A percentile compares a stretch with the other conserved stretches of the same genome.
These are phyloP conservation scores for Fusarium brachygibbosum DNA, from an alignment of 2,329 filamentous ascomycete genomes.

Conservation along the genomic window DNA sequence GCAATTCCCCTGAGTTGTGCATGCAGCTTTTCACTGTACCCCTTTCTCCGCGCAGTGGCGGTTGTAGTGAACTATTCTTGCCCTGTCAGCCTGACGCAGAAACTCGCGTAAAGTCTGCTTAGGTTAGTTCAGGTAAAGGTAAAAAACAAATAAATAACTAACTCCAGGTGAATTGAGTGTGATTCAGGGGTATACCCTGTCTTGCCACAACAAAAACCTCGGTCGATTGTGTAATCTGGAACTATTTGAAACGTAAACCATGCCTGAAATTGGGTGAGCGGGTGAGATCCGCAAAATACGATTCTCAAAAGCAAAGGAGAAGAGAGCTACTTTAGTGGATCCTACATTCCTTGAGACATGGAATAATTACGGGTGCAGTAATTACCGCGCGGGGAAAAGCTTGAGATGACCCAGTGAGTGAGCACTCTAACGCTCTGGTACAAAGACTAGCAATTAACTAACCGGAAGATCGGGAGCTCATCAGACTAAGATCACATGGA, in stretches of 20 bases:
- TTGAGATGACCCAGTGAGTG: not conserved
- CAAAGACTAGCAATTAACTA: not conserved
- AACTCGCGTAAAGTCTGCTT: not conserved
- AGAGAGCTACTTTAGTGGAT: conserved; percentile 9
- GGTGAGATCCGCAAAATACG: not conserved
- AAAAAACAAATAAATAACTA: not conserved
- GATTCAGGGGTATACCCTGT: conserved; percentile 1
- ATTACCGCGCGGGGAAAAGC: conserved; percentile 4
- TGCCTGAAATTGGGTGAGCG: not conserved
- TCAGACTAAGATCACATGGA: not conserved
- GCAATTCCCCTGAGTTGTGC: conserved; percentile 1
- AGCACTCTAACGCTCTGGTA: not conserved
- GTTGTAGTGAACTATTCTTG: not conserved
- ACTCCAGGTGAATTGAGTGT: not conserved
- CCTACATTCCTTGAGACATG: not conserved
- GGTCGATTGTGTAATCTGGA: not conserved
- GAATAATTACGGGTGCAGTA: not conserved
- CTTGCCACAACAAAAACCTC: not conserved
- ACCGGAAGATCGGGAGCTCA: conserved; percentile 18
- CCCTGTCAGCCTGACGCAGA: conserved; percentile 2
- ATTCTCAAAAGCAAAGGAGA: not conserved
- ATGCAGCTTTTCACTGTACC: conserved; percentile 2
- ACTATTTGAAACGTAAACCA: conserved; percentile 10
- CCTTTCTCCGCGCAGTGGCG: not conserved
- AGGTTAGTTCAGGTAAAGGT: not conserved